Conservation (phyloP, 345 rosid species). For the Lumnitzera racemosa region DNA sequence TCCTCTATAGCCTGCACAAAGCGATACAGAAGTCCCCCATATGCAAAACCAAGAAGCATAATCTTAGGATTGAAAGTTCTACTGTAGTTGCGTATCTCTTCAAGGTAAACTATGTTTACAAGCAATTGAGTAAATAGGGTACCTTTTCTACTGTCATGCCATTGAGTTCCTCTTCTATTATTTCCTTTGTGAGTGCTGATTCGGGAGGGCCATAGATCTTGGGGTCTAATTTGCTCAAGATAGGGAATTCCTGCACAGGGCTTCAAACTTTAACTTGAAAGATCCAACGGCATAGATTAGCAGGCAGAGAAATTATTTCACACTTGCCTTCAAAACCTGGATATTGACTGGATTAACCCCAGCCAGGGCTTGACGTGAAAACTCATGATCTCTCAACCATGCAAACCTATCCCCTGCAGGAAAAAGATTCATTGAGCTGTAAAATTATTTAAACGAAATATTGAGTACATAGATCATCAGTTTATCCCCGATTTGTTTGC, state of each 20-base stretch:
- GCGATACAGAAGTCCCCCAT: neutral
- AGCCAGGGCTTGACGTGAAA: constrained; percentile 86
- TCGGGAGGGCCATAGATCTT: constrained; percentile 73
- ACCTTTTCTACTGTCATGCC: constrained; percentile 75
- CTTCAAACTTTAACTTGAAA: constrained; percentile 2
- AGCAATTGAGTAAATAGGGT: constrained; percentile 4
- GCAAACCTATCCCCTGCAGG: constrained; percentile 78
- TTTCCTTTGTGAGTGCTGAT: constrained; percentile 66
- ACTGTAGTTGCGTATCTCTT: neutral
- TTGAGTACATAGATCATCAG: too few relatives aligned
- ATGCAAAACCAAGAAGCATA: too few relatives aligned
- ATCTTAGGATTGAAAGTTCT: too few relatives aligned
- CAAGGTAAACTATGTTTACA: neutral
- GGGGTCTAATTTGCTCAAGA: constrained; percentile 78
- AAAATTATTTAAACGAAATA: too few relatives aligned
- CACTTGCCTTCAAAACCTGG: constrained; percentile 53
- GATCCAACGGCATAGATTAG: neutral
- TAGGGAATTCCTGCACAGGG: constrained; percentile 65
- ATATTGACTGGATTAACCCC: constrained; percentile 92
- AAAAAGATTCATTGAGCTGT: neutral
- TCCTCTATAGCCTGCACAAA: constrained; percentile 70
- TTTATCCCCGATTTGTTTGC: too few relatives aligned
- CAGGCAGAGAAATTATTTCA: neutral
- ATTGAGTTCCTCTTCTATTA: constrained; percentile 60
- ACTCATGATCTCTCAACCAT: constrained; percentile 89